Evolutionary conservation across 2,329 filamentous ascomycete species (phyloP).

Genomic region (Fusarium temperatum): DNA sequence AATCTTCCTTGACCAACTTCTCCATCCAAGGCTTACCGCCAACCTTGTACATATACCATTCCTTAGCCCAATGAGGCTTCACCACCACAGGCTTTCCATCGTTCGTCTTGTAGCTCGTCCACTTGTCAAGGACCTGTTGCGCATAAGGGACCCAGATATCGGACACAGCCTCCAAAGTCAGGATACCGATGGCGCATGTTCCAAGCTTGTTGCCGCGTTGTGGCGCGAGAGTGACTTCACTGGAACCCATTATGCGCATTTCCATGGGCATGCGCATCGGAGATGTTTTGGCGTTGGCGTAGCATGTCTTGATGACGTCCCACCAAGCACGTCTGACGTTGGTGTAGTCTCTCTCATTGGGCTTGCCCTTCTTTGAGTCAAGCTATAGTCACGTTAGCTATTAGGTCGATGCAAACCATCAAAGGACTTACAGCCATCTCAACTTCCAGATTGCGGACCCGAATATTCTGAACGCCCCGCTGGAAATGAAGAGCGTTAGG

Average conservation of each 20-base stretch:
- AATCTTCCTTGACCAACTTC: neutral
- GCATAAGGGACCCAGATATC: neutral
- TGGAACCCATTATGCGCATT: neutral
- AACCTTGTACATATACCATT: neutral
- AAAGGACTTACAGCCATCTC: neutral
- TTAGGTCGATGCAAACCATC: accelerated
- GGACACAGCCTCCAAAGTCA: neutral
- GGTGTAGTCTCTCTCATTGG: neutral
- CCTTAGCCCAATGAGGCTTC: neutral
- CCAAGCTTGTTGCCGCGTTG: neutral
- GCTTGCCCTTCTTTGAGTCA: neutral
- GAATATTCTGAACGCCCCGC: neutral
- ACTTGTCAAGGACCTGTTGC: neutral
- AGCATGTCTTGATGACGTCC: neutral
- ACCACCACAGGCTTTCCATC: neutral
- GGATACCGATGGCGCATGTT: neutral
- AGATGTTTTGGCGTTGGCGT: neutral
- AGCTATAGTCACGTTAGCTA: neutral
- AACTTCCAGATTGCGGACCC: neutral
- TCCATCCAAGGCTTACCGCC: neutral
- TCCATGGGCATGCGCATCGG: neutral
- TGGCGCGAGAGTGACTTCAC: neutral
- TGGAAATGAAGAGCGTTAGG: neutral
- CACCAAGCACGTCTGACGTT: neutral
- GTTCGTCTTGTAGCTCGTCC: neutral